These are phyloP conservation scores for Candida oleophila DNA, from an alignment of 805 yeast genomes.

Conservation along the genomic window DNA sequence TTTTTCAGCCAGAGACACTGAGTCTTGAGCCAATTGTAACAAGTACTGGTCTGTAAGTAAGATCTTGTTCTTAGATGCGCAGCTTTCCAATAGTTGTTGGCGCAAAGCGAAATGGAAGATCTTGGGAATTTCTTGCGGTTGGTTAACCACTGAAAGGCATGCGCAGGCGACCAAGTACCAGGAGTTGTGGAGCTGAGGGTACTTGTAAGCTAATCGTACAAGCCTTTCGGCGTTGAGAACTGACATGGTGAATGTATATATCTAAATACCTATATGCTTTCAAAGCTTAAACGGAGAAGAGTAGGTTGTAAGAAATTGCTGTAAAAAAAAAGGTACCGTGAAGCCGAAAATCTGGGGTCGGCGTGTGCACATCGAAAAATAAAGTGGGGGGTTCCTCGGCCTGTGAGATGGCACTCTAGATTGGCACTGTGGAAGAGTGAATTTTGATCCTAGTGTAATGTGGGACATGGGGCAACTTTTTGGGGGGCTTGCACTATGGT, in stretches of 20 bases:
- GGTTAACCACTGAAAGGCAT: conserved; percentile 76
- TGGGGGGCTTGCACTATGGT: no score
- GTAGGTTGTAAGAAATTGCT: no score
- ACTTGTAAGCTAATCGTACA: conserved; percentile 48
- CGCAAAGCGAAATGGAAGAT: conserved; percentile 67
- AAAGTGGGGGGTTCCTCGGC: background rate
- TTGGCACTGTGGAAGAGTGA: no score
- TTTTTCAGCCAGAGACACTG: conserved; percentile 37
- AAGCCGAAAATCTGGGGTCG: background rate
- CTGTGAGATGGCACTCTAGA: background rate
- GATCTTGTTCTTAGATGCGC: conserved; percentile 17
- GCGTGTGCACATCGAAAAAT: background rate
- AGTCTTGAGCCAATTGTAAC: conserved; percentile 38
- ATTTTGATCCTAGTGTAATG: no score
- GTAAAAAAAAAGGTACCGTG: background rate
- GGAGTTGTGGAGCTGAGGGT: conserved; percentile 51
- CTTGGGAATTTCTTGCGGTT: conserved; percentile 76
- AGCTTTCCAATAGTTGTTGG: conserved; percentile 39
- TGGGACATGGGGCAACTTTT: no score
- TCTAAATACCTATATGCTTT: background rate
- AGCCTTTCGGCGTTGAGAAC: conserved; percentile 56
- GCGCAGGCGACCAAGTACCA: conserved; percentile 86
- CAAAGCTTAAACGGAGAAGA: no score
- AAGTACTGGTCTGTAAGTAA: conserved; percentile 34
- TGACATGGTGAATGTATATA: conserved; percentile 9